These are phyloP conservation scores for Podospora didyma DNA, from an alignment of 495 filamentous ascomycete species.

Conservation along the genomic window DNA sequence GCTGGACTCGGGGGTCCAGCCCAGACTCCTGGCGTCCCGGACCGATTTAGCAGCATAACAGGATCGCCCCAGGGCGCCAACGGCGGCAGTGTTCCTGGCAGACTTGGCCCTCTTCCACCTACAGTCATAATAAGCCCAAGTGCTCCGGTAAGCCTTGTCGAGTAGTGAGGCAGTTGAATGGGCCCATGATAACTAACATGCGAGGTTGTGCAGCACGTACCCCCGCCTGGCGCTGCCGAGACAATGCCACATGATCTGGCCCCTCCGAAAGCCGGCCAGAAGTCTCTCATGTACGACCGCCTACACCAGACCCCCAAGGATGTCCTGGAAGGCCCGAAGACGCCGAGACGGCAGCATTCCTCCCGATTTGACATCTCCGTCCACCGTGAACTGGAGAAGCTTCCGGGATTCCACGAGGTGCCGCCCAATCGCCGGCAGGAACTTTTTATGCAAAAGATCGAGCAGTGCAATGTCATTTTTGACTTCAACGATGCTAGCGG, in stretches of 20 bases:
- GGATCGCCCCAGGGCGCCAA: slow-evolving; percentile 44
- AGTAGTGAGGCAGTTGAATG: not conserved
- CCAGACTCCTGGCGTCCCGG: slow-evolving; percentile 30
- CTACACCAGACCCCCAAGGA: slow-evolving; percentile 93
- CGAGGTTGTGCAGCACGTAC: slow-evolving; percentile 63
- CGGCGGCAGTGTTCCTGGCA: slow-evolving; percentile 62
- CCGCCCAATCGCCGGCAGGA: slow-evolving; percentile 92
- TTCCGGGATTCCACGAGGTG: slow-evolving; percentile 98
- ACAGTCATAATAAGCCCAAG: slow-evolving; percentile 96
- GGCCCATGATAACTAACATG: slow-evolving; percentile 21
- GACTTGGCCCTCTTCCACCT: slow-evolving; percentile 70
- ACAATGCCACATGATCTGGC: slow-evolving; percentile 98
- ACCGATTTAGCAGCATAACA: slow-evolving; percentile 41
- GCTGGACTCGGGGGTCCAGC: slow-evolving; percentile 17
- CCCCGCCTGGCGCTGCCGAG: slow-evolving; percentile 89
- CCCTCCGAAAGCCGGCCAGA: slow-evolving; percentile 80
- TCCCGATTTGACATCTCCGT: slow-evolving; percentile 98
- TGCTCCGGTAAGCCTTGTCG: slow-evolving; percentile 66
- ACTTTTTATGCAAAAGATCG: slow-evolving; percentile 99
- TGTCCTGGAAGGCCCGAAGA: slow-evolving; percentile 89
- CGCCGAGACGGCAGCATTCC: slow-evolving; percentile 93
- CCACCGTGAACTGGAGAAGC: slow-evolving; percentile 92
- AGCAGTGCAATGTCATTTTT: slow-evolving; percentile 99
- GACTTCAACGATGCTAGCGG: slow-evolving; percentile 98
- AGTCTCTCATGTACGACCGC: slow-evolving; percentile 85